phyloP scores from a whole-genome alignment of 441 rosid species.

The Pelargonium myrrhifolium region DNA sequence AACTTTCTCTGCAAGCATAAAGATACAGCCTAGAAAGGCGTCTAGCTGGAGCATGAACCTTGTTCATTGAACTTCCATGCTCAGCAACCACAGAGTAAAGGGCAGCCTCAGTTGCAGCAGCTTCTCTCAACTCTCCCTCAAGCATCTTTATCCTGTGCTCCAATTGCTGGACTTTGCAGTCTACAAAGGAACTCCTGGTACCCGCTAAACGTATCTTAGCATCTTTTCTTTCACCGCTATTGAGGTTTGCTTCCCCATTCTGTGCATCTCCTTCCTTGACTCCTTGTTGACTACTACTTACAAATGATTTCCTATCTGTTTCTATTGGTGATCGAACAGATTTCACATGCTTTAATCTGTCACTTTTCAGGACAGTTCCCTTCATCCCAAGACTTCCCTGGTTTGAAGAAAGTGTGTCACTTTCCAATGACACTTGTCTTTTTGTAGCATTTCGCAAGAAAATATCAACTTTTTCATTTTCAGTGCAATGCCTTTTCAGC shows the following conservation, averaged over 20 bases:
- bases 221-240: constrained; percentile 38
- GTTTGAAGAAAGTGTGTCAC: constrained; percentile 44
- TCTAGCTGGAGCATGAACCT: constrained; percentile 94
- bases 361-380: constrained; percentile 32
- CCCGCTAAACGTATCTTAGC: constrained; percentile 45
- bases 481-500: constrained; percentile 29
- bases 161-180: constrained; percentile 57
- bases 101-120: constrained; percentile 87
- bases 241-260: constrained; percentile 28
- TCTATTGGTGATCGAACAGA: constrained; percentile 72
- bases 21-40: constrained; percentile 88
- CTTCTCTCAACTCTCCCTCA: constrained; percentile 87
- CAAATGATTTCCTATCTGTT: constrained; percentile 31
- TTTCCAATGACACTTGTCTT: constrained; percentile 42
- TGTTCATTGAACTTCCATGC: constrained; percentile 82
- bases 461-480: constrained; percentile 27
- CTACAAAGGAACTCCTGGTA: constrained; percentile 33
- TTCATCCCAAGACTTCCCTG: constrained; percentile 37
- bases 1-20: constrained; percentile 55
- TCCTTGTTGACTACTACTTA: constrained; percentile 27
- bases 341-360: constrained; percentile 53
- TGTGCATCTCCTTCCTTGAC: constrained; percentile 36
- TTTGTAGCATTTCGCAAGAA: constrained; percentile 34
- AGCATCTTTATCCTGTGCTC: constrained; percentile 66
- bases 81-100: constrained; percentile 82